Conservation (phyloP, 129 eudicot genomes). For the Saussurea involucrata region DNA sequence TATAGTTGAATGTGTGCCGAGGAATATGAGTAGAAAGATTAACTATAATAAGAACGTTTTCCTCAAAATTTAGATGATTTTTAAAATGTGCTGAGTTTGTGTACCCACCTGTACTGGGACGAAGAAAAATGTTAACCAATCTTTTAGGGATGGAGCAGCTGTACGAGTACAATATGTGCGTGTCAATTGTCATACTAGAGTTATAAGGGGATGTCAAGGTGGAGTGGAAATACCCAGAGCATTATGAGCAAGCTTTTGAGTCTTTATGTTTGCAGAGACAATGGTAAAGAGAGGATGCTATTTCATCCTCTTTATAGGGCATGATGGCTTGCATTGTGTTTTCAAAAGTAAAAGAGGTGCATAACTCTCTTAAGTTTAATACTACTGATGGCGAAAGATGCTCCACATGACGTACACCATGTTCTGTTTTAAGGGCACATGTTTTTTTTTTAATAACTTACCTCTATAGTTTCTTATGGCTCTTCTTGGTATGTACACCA, state of each 20-base stretch:
- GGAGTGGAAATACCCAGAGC: not conserved
- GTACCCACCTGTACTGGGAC: conserved; percentile 1
- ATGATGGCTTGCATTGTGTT: not conserved
- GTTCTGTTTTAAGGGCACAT: not conserved
- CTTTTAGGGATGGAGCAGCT: not conserved
- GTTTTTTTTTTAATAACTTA: not conserved
- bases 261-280: not conserved
- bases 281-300: not conserved
- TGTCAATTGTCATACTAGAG: not conserved
- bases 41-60: not conserved
- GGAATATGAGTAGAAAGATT: conserved; percentile 6
- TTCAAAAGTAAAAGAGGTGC: not conserved
- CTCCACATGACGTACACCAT: not conserved
- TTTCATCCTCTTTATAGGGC: not conserved
- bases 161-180: not conserved
- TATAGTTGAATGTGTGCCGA: not conserved
- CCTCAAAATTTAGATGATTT: not conserved
- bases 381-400: not conserved
- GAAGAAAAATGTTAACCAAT: not conserved
- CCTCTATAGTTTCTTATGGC: not conserved
- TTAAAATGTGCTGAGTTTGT: not conserved
- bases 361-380: not conserved
- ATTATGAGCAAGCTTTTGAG: not conserved
- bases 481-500: not conserved
- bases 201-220: not conserved